Evolutionary conservation across 2,329 filamentous ascomycete genomes (phyloP), one percentile per base, ranked within the genome.

Genomic region (Colletotrichum chrysophilum): DNA sequence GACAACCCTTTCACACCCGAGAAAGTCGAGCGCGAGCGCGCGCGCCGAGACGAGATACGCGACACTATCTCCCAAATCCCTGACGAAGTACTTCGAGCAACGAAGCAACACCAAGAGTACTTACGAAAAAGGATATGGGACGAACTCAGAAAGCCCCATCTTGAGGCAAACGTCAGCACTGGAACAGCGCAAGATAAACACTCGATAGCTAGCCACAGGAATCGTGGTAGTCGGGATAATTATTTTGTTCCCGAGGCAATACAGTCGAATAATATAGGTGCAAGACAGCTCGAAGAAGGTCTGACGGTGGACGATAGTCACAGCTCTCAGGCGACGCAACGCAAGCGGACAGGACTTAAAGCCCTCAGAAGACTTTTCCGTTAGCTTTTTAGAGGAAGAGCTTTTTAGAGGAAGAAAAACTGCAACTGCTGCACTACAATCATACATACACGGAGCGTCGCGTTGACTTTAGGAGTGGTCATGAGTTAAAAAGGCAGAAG

Each of bases 331-430:
- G 38, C 16, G 8, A n/a, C 4, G 16, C 38, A 1, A 9, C 8
- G 3, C 5, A 43, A 1, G 10, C 38, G 38, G 8, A 10, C 4
- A n/a, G 16, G 38, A 0, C 8, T 43, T 0, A 3, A 43, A 43
- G 38, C 38, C 0, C 38, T 43, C 0, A n/a, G 4, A n/a, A n/a
- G 38, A n/a, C 1, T 43, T 0, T 43, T 43, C 4, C 38, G 38
- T 2, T 43, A n/a, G 38, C 16, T 0, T 43, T 43, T n/a, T n/a
- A n/a, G n/a, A n/a, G n/a, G n/a, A n/a, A n/a, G n/a, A n/a, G n/a
- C n/a, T n/a, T n/a, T n/a, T n/a, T n/a, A n/a, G n/a, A n/a, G n/a
- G 36, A 38, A 38, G 36, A 38, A 38, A 8, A 9, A 18, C 16
- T 2, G 36, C 4, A 24, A 24, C 24, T 4, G 4, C 24, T 24